These are phyloP conservation scores for Botrytis tulipae DNA, from an alignment of 2,329 filamentous ascomycete species.

Conservation along the genomic window DNA sequence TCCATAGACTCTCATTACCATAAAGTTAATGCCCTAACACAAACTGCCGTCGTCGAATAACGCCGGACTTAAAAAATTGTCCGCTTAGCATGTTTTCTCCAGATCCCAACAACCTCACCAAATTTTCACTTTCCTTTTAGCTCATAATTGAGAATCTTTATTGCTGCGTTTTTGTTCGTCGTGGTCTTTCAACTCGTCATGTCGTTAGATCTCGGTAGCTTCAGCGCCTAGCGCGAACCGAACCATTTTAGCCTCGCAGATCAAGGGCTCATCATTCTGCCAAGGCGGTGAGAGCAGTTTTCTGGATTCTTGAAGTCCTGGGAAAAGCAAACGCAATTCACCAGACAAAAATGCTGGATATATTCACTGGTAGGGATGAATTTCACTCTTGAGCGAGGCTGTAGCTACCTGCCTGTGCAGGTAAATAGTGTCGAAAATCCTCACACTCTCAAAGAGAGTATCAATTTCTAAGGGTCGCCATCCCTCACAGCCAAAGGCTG, in stretches of 20 bases:
- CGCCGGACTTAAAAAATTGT: rapidly evolving
- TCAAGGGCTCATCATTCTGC: background rate
- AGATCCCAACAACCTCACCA: background rate
- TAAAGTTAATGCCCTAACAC: background rate
- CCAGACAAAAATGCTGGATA: background rate
- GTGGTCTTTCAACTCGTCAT: background rate
- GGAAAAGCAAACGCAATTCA: background rate
- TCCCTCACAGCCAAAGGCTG: background rate
- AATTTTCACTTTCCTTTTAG: background rate
- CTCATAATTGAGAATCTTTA: background rate
- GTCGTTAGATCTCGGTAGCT: background rate
- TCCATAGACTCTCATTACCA: background rate
- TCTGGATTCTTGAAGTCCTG: background rate
- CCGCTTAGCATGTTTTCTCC: background rate
- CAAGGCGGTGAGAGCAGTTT: background rate
- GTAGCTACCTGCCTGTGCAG: background rate
- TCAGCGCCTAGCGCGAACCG: background rate
- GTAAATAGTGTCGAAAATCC: too few species aligned
- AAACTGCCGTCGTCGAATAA: background rate
- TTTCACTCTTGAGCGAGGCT: background rate
- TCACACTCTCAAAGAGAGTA: too few species aligned
- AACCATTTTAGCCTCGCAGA: background rate
- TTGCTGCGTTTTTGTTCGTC: background rate
- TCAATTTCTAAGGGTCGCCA: too few species aligned
- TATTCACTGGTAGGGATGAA: background rate